Evolutionary conservation across 495 filamentous ascomycete species (phyloP).

Genomic region (Hypoxylon intermedium): DNA sequence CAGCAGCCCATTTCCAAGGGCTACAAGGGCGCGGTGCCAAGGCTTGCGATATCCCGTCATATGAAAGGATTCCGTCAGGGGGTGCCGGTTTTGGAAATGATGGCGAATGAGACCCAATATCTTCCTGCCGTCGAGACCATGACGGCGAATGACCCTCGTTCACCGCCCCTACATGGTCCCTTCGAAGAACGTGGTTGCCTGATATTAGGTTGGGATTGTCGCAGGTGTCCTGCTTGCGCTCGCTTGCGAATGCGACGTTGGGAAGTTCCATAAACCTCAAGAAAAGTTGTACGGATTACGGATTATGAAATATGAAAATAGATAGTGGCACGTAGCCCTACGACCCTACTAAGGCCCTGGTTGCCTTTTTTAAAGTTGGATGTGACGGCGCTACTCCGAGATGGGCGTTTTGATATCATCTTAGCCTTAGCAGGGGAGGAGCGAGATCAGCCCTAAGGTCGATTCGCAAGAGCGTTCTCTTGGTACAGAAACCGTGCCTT

Average conservation of each 20-base stretch:
- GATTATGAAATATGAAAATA: neutral
- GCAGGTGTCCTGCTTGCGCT: too few relatives aligned
- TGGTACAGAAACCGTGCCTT: too few relatives aligned
- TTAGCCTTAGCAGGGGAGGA: neutral
- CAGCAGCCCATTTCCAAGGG: neutral
- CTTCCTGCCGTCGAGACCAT: slow-evolving; percentile 21
- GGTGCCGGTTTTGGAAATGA: slow-evolving; percentile 22
- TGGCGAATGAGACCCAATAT: slow-evolving; percentile 28
- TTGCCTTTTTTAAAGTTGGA: slow-evolving; percentile 7
- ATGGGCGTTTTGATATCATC: too few relatives aligned
- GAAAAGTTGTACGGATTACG: too few relatives aligned
- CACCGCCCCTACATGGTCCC: slow-evolving; percentile 32
- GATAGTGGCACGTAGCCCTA: slow-evolving; percentile 3
- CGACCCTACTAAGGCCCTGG: slow-evolving; percentile 8
- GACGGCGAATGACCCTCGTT: slow-evolving; percentile 21
- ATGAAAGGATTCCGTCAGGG: slow-evolving; percentile 32
- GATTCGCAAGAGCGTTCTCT: too few relatives aligned
- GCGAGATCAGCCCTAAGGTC: neutral
- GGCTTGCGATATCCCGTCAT: slow-evolving; percentile 17
- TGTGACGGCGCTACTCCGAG: slow-evolving; percentile 10
- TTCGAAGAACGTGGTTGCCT: slow-evolving; percentile 33
- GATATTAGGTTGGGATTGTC: slow-evolving; percentile 26
- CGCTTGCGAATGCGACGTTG: slow-evolving; percentile 1
- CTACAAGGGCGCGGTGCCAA: slow-evolving; percentile 19
- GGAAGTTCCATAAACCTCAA: too few relatives aligned